Base-by-base conservation (phyloP, 2,329 filamentous ascomycete genomes). In the Aspergillus ochraceus region DNA sequence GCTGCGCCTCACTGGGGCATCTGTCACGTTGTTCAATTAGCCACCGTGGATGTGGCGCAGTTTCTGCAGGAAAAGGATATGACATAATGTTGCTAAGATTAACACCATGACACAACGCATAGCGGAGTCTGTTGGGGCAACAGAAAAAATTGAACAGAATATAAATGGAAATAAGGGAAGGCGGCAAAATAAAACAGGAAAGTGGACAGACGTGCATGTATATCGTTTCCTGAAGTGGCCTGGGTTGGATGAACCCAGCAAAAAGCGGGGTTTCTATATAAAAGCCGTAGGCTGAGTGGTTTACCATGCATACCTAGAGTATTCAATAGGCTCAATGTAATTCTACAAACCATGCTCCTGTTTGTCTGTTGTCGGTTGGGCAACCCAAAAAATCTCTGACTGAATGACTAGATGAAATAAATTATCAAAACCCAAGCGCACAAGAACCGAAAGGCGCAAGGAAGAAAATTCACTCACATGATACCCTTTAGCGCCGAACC, bases 1-100 rank as follows among this genome's bases (percentile, higher is more conserved):
- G 54, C 58, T 60, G 54, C 58, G 58, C 58, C 54, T 57, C 55
- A 52, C 36, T 46, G 30, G 36, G 39, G 49, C 36, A 20, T 22
- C 50, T 42, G 54, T 57, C 58, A 59, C 50, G 47, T 53, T 53
- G 50, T 50, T 50, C 24, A 19, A 42, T 54, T 50, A 52, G 58
- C 58, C 58, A 60, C 58, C 24, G 24, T n/a, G 45, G 20, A 3
- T 60, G 58, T 60, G 58, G 58, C 58, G 54, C 45, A 42, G 58
- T 57, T 57, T 60, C 58, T 60, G 58, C 58, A 60, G 54, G 19
- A 32, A 49, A 39, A 49, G 22, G 42, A 20, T 47, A 49, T 42
- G 49, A 53, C 47, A 54, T 52, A 26, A 32, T 36, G 39, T 46
- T 29, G 51, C 42, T 17, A 57, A 42, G 36, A 42, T 42, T 36